Conservation (phyloP, 148 eudicot species). For the Agrostemma githago region DNA sequence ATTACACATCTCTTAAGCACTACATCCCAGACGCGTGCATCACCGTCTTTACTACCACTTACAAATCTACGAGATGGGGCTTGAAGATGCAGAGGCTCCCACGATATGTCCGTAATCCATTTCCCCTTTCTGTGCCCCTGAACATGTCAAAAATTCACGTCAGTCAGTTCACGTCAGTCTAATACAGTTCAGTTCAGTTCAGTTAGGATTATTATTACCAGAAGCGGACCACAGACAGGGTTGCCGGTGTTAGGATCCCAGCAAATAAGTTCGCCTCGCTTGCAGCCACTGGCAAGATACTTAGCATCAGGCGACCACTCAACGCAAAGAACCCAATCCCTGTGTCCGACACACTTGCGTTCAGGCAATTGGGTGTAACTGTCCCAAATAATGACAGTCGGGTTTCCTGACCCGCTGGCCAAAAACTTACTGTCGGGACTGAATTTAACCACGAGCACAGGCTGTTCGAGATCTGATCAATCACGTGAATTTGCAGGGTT, state of each 20-base stretch:
- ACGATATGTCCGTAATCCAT: constrained; percentile 91
- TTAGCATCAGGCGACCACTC: constrained; percentile 99
- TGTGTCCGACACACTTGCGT: constrained; percentile 87
- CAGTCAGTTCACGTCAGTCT: no score
- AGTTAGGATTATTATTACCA: constrained; percentile 25
- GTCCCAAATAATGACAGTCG: constrained; percentile 91
- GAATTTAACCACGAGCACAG: constrained; percentile 89
- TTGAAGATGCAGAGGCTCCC: constrained; percentile 93
- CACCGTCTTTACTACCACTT: constrained; percentile 96
- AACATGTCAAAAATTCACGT: constrained; percentile 14
- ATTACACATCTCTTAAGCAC: constrained; percentile 56
- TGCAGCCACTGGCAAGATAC: constrained; percentile 94
- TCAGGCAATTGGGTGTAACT: constrained; percentile 74
- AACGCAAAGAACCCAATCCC: constrained; percentile 89
- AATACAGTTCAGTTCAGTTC: no score
- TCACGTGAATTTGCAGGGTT: neutral
- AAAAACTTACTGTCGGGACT: constrained; percentile 89
- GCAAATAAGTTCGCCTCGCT: constrained; percentile 80
- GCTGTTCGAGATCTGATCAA: constrained; percentile 72
- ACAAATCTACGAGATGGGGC: constrained; percentile 92
- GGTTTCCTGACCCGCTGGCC: constrained; percentile 96
- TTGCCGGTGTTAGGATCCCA: constrained; percentile 93
- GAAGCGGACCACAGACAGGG: constrained; percentile 66
- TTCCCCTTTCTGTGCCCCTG: constrained; percentile 99
- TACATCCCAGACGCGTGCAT: constrained; percentile 93